Base-by-base conservation (phyloP, 495 filamentous ascomycete genomes). In the Aspergillus nidulans region DNA sequence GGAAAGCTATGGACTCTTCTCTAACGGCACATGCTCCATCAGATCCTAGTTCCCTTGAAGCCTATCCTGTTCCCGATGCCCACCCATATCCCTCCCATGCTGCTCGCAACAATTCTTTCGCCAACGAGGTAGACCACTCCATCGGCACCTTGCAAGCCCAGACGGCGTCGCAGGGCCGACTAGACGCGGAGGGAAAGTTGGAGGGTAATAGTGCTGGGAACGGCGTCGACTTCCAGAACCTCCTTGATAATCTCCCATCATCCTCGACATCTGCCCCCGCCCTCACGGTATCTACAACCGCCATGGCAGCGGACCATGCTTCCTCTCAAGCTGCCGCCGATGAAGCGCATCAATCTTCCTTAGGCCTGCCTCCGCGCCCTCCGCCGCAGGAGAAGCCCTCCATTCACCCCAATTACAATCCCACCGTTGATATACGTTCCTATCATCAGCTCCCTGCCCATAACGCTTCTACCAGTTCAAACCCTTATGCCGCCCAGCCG, bases 371-470 rank as follows among this genome's bases (percentile, higher is more conserved):
- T 63, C 69, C 72, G 56, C 78, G 73, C 52, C 77, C 78, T 56
- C 77, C 77, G 47, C 69, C 72, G 61, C 80, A 74, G 71, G 74
- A 75, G 55, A 78, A 80, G 66, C 82, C 81, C 40, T 70, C 80
- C 54, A 75, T 78, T 43, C 79, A 85, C 67, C 73, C 77, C 47
- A 78, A 79, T 57, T 84, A 83, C 63, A 65, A 74, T 36, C 73
- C 80, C 42, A 76, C 69, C 52, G 74, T 81, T 69, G 80, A 82
- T 61, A 77, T 82, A 49, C 72, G 75, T 54, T 71, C 80, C 19
- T 84, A 85, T 67, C 81, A 85, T 60, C 81, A 81, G 48, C 59
- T 70, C 23, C 53, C 53, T 49, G 61, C 69, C 52, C 46, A 72
- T 51, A 68, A 61, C 56, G 55, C 61, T 46, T 67, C 71, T 44